Evolutionary conservation across 495 filamentous ascomycete species (phyloP).

Genomic region (Penicillium cosmopolitanum): DNA sequence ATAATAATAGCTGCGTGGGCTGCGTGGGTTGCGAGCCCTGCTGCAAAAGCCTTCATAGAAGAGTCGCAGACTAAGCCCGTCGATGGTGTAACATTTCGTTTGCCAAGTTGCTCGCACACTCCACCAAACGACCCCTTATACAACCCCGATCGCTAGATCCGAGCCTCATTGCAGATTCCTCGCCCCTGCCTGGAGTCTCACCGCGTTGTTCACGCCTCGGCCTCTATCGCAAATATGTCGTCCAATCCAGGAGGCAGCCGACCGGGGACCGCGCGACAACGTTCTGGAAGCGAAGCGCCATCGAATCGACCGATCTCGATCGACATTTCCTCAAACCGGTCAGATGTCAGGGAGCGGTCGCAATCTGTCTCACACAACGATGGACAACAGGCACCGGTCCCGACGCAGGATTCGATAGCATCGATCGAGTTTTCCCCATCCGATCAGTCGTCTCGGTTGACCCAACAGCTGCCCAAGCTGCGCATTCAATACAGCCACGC

Average conservation of each 20-base stretch:
- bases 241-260: slow-evolving; percentile 12
- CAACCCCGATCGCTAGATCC: background rate
- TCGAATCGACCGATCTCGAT: slow-evolving; percentile 6
- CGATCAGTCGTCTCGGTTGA: slow-evolving; percentile 78
- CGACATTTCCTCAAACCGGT: background rate
- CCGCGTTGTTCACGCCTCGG: background rate
- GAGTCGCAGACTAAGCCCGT: too few relatives aligned
- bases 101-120: background rate
- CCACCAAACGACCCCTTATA: background rate
- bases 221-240: slow-evolving; percentile 11
- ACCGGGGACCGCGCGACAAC: slow-evolving; percentile 19
- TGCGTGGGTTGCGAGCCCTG: background rate
- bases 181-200: background rate
- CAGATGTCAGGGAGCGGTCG: slow-evolving; percentile 24
- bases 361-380: slow-evolving; percentile 22
- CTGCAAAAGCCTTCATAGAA: background rate
- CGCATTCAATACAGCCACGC: slow-evolving; percentile 10
- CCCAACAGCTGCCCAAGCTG: slow-evolving; percentile 37
- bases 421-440: slow-evolving; percentile 83
- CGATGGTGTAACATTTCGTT: background rate
- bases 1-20: slow-evolving; percentile 6
- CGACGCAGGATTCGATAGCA: slow-evolving; percentile 29
- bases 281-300: slow-evolving; percentile 21
- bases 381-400: slow-evolving; percentile 7
- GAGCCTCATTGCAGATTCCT: background rate